Percentiles rank a stretch among this genome's conserved stretches.
These are phyloP conservation scores for Echinochloa phyllopogon DNA, from an alignment of 176 grass and related monocot species.

Conservation along the genomic window DNA sequence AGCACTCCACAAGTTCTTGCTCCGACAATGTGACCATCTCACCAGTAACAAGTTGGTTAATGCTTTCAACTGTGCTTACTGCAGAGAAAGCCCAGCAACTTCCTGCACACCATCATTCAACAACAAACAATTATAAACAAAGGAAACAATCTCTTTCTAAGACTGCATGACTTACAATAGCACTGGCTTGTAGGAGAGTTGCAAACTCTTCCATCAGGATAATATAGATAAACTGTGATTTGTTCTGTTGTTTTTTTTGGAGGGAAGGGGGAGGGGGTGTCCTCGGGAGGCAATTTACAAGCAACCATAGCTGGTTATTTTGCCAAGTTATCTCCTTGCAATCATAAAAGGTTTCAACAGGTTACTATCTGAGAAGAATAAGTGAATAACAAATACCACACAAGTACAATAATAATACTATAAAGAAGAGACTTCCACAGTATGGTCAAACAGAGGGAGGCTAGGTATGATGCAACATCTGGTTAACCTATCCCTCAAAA, in stretches of 20 bases:
- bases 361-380: neutral
- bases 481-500: neutral
- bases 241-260: neutral
- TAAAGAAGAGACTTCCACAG: neutral
- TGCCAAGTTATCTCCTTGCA: neutral
- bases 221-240: neutral
- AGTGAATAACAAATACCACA: neutral
- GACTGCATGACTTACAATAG: neutral
- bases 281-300: neutral
- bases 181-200: neutral
- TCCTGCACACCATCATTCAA: constrained; percentile 54
- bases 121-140: neutral
- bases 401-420: neutral
- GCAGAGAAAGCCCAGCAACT: constrained; percentile 99
- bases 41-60: constrained; percentile 92
- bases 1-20: constrained; percentile 88
- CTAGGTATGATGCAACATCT: neutral
- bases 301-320: neutral
- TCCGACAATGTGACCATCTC: constrained; percentile 72
- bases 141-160: neutral
- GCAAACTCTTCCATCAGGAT: neutral
- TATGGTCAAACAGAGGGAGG: neutral
- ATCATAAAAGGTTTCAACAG: neutral
- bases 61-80: constrained; percentile 73
- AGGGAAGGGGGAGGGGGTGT: no score